phyloP scores from a whole-genome alignment of 2,329 filamentous ascomycete species.

The Neocucurbitaria cava region DNA sequence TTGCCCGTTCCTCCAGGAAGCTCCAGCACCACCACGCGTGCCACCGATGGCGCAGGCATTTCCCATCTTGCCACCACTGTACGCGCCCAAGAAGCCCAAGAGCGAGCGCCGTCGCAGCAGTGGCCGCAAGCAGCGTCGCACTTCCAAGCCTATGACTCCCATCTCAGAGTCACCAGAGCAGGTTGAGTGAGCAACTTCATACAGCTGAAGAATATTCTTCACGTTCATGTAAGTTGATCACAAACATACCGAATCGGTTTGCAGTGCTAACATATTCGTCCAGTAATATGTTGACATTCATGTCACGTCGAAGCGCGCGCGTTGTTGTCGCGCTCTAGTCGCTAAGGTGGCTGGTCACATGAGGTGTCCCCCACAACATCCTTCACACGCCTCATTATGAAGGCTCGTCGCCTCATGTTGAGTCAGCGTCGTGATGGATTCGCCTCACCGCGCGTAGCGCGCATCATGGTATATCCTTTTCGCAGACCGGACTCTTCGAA shows the following conservation, averaged over 20 bases:
- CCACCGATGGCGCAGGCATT: constrained; percentile 45
- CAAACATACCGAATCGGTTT: constrained; percentile 1
- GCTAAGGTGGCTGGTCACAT: constrained; percentile 14
- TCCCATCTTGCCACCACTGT: constrained; percentile 49
- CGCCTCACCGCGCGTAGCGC: neutral
- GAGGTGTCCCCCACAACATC: constrained; percentile 4
- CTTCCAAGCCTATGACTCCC: constrained; percentile 52
- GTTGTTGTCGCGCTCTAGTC: constrained; percentile 7
- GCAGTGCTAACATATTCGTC: constrained; percentile 6
- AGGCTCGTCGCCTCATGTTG: neutral
- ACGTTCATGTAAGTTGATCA: constrained; percentile 11
- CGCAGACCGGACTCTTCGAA: neutral
- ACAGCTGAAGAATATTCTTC: constrained; percentile 1
- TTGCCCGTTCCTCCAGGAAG: constrained; percentile 46
- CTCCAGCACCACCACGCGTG: constrained; percentile 49
- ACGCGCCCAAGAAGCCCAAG: constrained; percentile 51
- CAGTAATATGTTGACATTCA: constrained; percentile 11
- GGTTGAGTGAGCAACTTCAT: constrained; percentile 41
- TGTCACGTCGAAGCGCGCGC: constrained; percentile 21
- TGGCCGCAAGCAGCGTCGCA: constrained; percentile 47
- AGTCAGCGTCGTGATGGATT: neutral
- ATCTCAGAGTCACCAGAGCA: constrained; percentile 51
- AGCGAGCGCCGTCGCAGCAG: constrained; percentile 50
- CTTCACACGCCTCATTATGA: constrained; percentile 2
- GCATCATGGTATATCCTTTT: neutral